A percentile compares a stretch with the other conserved stretches of the same genome.
Conservation (phyloP, 306 rosid genomes). For the Malus sylvestris region DNA sequence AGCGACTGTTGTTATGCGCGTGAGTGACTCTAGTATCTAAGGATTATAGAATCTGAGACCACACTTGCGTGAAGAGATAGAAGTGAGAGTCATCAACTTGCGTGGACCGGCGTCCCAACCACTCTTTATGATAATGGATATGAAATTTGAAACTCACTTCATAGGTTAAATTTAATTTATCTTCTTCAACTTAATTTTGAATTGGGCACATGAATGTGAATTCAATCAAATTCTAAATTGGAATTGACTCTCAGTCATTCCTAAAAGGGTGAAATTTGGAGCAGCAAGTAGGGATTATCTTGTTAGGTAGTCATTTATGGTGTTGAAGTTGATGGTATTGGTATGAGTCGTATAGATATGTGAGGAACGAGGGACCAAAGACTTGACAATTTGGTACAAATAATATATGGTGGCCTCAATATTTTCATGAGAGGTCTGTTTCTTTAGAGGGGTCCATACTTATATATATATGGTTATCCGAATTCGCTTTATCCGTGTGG, state of each 20-base stretch:
- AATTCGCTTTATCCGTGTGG: slow-evolving; percentile 43
- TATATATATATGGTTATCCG: slow-evolving; percentile 20
- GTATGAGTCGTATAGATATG: slow-evolving; percentile 16
- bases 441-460: slow-evolving; percentile 24
- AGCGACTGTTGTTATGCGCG: no score
- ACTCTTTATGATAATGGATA: no score
- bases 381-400: slow-evolving; percentile 14
- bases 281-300: background rate
- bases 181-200: background rate
- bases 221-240: background rate
- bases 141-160: background rate
- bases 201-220: background rate
- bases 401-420: slow-evolving; percentile 26
- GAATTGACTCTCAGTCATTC: background rate
- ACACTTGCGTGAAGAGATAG: background rate
- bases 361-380: slow-evolving; percentile 28
- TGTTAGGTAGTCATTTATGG: slow-evolving; percentile 37
- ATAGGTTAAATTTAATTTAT: no score
- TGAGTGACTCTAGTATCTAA: no score
- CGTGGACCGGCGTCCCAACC: no score
- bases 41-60: background rate
- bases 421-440: slow-evolving; percentile 28
- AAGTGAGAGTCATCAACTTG: no score
- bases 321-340: slow-evolving; percentile 25
- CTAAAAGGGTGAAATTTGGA: background rate